Conservation (phyloP, 108 stramenopile species). For the Pseudonitzschia multistriata region DNA sequence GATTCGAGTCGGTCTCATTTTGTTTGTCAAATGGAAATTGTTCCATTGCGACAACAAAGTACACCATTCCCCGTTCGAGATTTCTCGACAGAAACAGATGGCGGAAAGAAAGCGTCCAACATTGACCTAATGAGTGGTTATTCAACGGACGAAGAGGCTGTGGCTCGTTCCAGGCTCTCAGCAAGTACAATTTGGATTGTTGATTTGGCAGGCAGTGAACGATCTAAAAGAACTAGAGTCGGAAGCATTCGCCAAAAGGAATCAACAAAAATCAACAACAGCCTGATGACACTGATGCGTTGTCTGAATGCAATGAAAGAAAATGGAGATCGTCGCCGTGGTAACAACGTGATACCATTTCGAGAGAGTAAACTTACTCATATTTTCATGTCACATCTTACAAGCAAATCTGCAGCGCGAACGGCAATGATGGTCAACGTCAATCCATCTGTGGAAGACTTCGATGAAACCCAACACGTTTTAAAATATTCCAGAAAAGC, state of each 20-base stretch:
- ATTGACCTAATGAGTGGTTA: conserved; percentile 35
- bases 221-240: conserved; percentile 75
- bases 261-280: conserved; percentile 92
- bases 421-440: conserved; percentile 94
- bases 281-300: conserved; percentile 95
- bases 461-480: conserved; percentile 93
- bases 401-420: conserved; percentile 60
- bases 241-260: conserved; percentile 90
- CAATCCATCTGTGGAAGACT: conserved; percentile 81
- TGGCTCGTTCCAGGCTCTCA: conserved; percentile 11
- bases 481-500: conserved; percentile 81
- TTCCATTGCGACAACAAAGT: conserved; percentile 12
- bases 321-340: conserved; percentile 38
- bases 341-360: conserved; percentile 77
- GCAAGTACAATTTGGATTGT: conserved; percentile 86
- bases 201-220: conserved; percentile 96
- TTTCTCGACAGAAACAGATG: background rate
- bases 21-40: conserved; percentile 86
- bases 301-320: conserved; percentile 89
- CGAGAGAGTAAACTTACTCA: conserved; percentile 97
- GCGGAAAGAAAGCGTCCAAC: conserved; percentile 3
- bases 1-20: conserved; percentile 92
- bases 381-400: conserved; percentile 92
- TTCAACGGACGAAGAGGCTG: conserved; percentile 62
- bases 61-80: background rate